phyloP scores from a whole-genome alignment of 768 basidiomycete genomes.

The Hericium alpestre region DNA sequence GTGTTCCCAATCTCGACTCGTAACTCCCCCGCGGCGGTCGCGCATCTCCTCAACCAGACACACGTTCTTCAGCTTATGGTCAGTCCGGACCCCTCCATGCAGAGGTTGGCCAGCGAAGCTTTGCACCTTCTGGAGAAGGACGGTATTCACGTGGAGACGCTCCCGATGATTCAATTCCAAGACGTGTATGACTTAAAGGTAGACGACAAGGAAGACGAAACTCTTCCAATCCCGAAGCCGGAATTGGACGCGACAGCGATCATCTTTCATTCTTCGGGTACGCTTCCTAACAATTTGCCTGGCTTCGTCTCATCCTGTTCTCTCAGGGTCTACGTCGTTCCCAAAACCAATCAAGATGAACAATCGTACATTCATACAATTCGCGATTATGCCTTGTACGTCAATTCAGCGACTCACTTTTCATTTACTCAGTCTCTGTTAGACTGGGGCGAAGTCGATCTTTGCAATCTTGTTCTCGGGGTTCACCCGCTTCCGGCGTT shows the following conservation, averaged over 20 bases:
- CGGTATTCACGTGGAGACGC: background rate
- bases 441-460: background rate
- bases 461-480: background rate
- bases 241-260: background rate
- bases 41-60: constrained; percentile 19
- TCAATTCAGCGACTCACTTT: background rate
- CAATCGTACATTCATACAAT: constrained; percentile 4
- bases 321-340: constrained; percentile 13
- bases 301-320: background rate
- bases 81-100: constrained; percentile 18
- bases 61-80: constrained; percentile 19
- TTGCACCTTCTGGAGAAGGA: constrained; percentile 12
- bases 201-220: background rate
- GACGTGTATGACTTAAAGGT: constrained; percentile 8
- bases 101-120: constrained; percentile 13
- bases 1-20: constrained; percentile 18
- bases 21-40: constrained; percentile 18
- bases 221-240: background rate
- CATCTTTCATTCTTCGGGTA: background rate
- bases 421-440: too few species aligned
- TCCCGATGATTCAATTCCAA: constrained; percentile 12
- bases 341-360: constrained; percentile 14
- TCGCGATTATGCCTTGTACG: constrained; percentile 8
- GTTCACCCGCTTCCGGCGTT: background rate
- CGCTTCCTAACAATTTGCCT: background rate